Base-by-base conservation (phyloP, 805 yeast species). In the Kurtzmaniella cleridarum region DNA sequence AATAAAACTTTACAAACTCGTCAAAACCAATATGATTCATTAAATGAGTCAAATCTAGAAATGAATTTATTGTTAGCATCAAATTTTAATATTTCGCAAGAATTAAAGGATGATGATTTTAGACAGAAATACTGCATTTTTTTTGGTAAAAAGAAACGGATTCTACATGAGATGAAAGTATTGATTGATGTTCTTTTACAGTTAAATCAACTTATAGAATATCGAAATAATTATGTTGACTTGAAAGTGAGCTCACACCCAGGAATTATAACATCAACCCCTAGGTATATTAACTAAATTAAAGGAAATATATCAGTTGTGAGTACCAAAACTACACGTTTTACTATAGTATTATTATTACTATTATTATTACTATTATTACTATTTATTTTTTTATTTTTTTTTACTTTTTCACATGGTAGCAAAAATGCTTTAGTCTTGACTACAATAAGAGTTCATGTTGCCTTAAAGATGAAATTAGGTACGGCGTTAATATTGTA, bases 131-230 rank as follows among this genome's bases (percentile, higher is more conserved):
- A 27, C 16, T 33, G 18, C 34, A 14, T 15, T 13, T 37, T 41
- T 14, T 51, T 44, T 35, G 38, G 43, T 28, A 40, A 40, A 35
- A 50, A 48, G 40, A 30, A 40, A 15, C 34, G 35, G 28, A 29
- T 41, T 16, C 42, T 54, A 36, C 27, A 35, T 15, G 50, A 49
- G 36, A 30, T 54, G 37, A 38, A 41, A 32, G 12, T 34, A 26
- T 31, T 49, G 12, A 47, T 45, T 30, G 40, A 40, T 28, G 26
- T 51, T 30, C 34, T 46, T 27, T 16, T 42, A 2, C 40, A 38
- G 24, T 37, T 51, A 38, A 45, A 34, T 17, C 29, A 27, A 10
- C 9, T 16, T 17, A 27, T 23, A 9, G 24, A 17, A 12, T 6
- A n/a, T n/a, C 15, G 20, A 20, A 9, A 8, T 3, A 3, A 16